These are phyloP conservation scores for Kwoniella sp. DNA, from an alignment of 768 basidiomycete species.

Conservation along the genomic window DNA sequence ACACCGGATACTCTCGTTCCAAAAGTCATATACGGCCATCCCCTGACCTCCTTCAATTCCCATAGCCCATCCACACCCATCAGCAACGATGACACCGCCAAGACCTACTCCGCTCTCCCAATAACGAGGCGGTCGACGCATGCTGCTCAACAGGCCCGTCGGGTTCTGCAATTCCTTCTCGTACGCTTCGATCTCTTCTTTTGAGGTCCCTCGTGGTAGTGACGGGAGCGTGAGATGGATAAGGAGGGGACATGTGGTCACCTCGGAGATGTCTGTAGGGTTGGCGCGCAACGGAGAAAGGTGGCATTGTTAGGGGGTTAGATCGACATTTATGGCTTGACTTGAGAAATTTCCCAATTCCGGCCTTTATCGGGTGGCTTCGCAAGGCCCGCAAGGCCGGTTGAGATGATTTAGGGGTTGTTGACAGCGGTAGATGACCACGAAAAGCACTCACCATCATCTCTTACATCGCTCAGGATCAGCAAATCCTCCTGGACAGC, in stretches of 20 bases:
- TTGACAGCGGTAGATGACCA: no score
- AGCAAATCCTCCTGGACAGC: constrained; percentile 31
- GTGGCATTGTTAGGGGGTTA: no score
- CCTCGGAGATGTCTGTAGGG: constrained; percentile 16
- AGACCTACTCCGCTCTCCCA: constrained; percentile 42
- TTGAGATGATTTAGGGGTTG: no score
- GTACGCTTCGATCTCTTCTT: constrained; percentile 37
- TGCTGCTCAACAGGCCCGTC: constrained; percentile 35
- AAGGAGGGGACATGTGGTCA: constrained; percentile 43
- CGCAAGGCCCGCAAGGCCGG: neutral
- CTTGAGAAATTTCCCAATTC: no score
- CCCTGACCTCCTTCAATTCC: constrained; percentile 70
- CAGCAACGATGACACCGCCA: constrained; percentile 71
- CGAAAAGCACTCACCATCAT: constrained; percentile 46
- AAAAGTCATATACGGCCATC: constrained; percentile 63
- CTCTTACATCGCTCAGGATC: constrained; percentile 28
- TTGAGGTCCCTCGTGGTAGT: constrained; percentile 28
- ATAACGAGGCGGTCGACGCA: constrained; percentile 38
- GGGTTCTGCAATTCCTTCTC: constrained; percentile 46
- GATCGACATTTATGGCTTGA: neutral
- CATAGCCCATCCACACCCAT: constrained; percentile 75
- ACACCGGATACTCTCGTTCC: constrained; percentile 72
- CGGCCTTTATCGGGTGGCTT: no score
- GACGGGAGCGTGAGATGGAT: constrained; percentile 46
- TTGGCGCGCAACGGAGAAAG: no score